Percentiles rank a stretch among this genome's conserved stretches.
Evolutionary conservation across 768 basidiomycete species (phyloP).

Genomic region (Austroboletus festivus): DNA sequence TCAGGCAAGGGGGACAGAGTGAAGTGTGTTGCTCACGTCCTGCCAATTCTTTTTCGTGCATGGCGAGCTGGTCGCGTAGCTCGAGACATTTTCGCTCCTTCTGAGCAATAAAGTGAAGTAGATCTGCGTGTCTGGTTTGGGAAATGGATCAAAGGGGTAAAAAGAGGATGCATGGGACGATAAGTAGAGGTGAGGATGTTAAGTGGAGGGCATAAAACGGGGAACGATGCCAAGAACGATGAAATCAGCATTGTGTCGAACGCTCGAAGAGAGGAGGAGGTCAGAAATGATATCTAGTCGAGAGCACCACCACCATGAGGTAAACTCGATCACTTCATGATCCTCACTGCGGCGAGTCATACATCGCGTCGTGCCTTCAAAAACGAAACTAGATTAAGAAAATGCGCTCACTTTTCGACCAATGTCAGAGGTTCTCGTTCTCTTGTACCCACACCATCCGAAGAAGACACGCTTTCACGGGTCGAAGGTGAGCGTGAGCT

Average conservation of each 20-base stretch:
- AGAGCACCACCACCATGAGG: no score
- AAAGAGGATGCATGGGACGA: no score
- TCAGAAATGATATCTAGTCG: no score
- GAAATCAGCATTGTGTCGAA: background rate
- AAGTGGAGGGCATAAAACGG: background rate
- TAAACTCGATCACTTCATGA: no score
- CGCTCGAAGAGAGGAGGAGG: background rate
- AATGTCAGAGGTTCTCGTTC: constrained; percentile 54
- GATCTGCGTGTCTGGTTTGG: constrained; percentile 65
- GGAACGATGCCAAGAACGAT: background rate
- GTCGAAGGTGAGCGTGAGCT: constrained; percentile 13
- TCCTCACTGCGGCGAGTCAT: no score
- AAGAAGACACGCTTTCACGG: constrained; percentile 18
- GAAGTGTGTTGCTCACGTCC: constrained; percentile 55
- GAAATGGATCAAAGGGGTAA: background rate
- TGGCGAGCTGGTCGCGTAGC: constrained; percentile 66
- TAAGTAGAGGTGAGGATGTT: no score
- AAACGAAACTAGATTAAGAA: background rate
- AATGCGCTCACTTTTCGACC: constrained; percentile 61
- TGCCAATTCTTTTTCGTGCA: constrained; percentile 69
- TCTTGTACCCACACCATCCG: constrained; percentile 5
- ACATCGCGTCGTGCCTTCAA: no score
- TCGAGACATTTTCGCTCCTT: constrained; percentile 85
- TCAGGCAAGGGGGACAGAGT: no score
- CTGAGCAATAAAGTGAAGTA: constrained; percentile 82